Conservation (phyloP, 2,329 filamentous ascomycete species). For the Pseudogymnoascus pannorum region DNA sequence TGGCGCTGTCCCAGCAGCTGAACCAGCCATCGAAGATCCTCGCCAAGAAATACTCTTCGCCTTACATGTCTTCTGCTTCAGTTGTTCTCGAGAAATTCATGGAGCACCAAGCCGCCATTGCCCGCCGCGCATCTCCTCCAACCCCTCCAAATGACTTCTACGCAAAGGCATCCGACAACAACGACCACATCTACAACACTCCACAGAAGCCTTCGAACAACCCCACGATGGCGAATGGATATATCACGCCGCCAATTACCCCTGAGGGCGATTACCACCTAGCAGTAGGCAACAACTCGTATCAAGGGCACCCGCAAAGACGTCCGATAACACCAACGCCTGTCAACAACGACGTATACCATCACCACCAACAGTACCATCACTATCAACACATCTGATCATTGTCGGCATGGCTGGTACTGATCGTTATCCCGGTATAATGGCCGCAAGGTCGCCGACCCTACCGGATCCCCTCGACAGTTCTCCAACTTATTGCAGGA, state of each 20-base stretch:
- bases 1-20: constrained; percentile 47
- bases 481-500: constrained; percentile 10
- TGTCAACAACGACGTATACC: constrained; percentile 36
- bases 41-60: constrained; percentile 60
- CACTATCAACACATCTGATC: constrained; percentile 37
- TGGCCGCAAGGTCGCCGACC: background rate
- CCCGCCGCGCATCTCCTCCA: constrained; percentile 49
- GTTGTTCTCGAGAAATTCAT: constrained; percentile 60
- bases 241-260: constrained; percentile 79
- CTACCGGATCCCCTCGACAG: constrained; percentile 4
- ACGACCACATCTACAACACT: constrained; percentile 62
- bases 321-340: constrained; percentile 59
- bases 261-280: constrained; percentile 58
- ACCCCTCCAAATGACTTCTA: constrained; percentile 50
- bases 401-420: constrained; percentile 14
- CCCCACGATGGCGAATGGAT: constrained; percentile 61
- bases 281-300: constrained; percentile 19
- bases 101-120: constrained; percentile 50
- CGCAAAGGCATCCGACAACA: constrained; percentile 36
- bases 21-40: constrained; percentile 61
- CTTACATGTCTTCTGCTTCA: constrained; percentile 58
- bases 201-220: constrained; percentile 67
- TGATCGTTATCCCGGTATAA: constrained; percentile 1
- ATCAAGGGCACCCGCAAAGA: constrained; percentile 29
- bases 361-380: constrained; percentile 37